phyloP scores from a whole-genome alignment of 129 eudicot species.

The Centaurea solstitialis region DNA sequence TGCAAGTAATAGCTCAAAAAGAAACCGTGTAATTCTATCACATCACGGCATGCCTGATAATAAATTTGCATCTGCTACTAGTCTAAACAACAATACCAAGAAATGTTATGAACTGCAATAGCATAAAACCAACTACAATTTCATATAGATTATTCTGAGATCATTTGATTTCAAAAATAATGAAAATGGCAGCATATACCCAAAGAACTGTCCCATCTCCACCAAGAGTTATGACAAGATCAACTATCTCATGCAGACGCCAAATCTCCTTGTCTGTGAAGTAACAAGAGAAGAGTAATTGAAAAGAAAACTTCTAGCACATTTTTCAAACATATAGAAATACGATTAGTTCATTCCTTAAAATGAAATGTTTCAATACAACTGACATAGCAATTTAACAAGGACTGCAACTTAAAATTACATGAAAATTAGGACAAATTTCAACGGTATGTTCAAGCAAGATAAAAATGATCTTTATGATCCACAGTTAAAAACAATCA shows the following conservation, averaged over 20 bases:
- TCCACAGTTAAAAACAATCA: not conserved
- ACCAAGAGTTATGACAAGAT: conserved; percentile 80
- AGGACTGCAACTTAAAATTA: not conserved
- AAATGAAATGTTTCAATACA: not conserved
- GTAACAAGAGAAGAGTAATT: not conserved
- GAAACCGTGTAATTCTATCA: not conserved
- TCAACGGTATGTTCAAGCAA: not conserved
- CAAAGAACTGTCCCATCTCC: conserved; percentile 93
- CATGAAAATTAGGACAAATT: not conserved
- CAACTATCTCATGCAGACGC: conserved; percentile 65
- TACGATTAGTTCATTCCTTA: not conserved
- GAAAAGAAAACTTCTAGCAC: conserved; percentile 2
- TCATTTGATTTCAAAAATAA: not conserved
- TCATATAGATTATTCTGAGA: not conserved
- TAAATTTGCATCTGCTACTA: not conserved
- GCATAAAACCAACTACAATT: not conserved
- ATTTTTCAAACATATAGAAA: not conserved
- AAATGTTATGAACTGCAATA: not conserved
- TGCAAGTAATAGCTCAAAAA: not conserved
- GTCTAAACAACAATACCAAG: not conserved
- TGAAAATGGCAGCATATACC: conserved; percentile 43
- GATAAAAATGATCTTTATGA: not conserved
- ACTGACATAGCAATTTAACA: not conserved
- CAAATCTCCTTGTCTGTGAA: conserved; percentile 60
- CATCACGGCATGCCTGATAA: not conserved